These are phyloP conservation scores for Penicillium longicatenatum DNA, from an alignment of 495 filamentous ascomycete species.

Conservation along the genomic window DNA sequence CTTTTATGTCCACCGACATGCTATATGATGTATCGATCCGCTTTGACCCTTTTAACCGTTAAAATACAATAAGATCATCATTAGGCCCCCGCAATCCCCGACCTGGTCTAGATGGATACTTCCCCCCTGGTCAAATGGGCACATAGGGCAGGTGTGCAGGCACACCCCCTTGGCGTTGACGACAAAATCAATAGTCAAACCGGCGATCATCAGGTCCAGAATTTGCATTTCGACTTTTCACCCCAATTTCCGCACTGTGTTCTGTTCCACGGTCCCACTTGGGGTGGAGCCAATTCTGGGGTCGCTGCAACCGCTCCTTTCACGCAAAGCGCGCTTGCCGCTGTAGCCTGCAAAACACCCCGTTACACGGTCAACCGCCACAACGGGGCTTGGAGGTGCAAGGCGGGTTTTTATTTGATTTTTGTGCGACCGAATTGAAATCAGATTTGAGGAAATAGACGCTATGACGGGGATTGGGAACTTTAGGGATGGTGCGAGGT, in stretches of 20 bases:
- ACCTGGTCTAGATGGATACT: background rate
- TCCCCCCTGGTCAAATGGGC: background rate
- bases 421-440: background rate
- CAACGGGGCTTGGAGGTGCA: background rate
- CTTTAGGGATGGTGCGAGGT: too few species aligned
- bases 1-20: slow-evolving; percentile 13
- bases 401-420: background rate
- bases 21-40: background rate
- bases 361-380: slow-evolving; percentile 8
- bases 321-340: slow-evolving; percentile 50
- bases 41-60: background rate
- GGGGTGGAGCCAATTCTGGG: slow-evolving; percentile 32
- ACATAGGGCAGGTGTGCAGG: slow-evolving; percentile 13
- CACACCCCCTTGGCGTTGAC: slow-evolving; percentile 7
- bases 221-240: background rate
- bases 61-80: background rate
- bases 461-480: too few species aligned
- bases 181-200: slow-evolving; percentile 6
- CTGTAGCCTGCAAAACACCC: slow-evolving; percentile 13
- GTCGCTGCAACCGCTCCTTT: slow-evolving; percentile 44
- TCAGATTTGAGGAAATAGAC: background rate
- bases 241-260: slow-evolving; percentile 10
- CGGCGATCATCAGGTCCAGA: slow-evolving; percentile 20
- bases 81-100: slow-evolving; percentile 1
- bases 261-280: slow-evolving; percentile 28